Base-by-base conservation (phyloP, 805 yeast species). In the Kodamaea restingae region DNA sequence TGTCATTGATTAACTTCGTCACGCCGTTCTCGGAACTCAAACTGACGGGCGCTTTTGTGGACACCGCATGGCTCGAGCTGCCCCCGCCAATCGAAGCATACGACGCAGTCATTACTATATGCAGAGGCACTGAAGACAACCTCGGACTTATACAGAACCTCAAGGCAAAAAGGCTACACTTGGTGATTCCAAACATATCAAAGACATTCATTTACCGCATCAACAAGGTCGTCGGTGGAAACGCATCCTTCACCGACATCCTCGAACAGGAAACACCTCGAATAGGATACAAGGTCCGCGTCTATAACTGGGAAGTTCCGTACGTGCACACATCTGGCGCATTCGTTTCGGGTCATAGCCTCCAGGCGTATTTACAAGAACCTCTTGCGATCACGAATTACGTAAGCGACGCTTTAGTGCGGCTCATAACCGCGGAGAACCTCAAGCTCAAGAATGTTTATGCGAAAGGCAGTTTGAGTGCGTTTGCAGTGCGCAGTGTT, bases 391-490 rank as follows among this genome's bases (percentile, higher is more conserved):
- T 77, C 6, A 60, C 80, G 0, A 65, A 74, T 18, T 49, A 56
- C 32, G 50, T 83, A 2, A 75, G 85, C 0, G 59, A 69, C 21
- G 62, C 78, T 0, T 50, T 85, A 26, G 56, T 81, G 11, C 60
- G 66, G 17, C 37, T 76, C 60, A 38, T 72, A 66, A 25, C 65
- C 58, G 44, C 49, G 29, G 40, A 50, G 22, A 7, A 11, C 12
- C 38, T 76, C 18, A 67, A 78, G 46, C 60, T 80, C 21, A 79
- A 81, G 28, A 76, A 80, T 42, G 58, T 73, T 2, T 77, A 70
- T 32, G 72, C 79, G 10, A 76, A 81, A 48, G 95, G 95, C 1
- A 63, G 67, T 18, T 66, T 69, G 35, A 70, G 90, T 0, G 56
- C 63, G 18, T 60, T 71, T 15, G 65, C 84, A 27, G 67, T 74